Conservation (phyloP, 495 filamentous ascomycete species). For the Cercophora samala region DNA sequence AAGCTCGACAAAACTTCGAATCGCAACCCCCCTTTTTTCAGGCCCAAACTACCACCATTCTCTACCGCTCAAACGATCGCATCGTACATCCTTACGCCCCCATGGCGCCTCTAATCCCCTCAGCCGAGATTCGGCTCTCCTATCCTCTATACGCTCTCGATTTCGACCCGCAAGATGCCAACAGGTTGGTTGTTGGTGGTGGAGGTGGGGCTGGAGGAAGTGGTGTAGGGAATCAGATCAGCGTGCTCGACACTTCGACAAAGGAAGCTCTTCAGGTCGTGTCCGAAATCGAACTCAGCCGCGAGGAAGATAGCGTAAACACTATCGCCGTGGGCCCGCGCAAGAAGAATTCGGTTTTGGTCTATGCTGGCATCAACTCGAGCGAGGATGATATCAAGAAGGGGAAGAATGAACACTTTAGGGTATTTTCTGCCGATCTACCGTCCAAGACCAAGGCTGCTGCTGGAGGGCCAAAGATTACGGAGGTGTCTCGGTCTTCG, state of each 20-base stretch:
- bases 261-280: conserved; percentile 56
- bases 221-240: conserved; percentile 89
- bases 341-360: conserved; percentile 53
- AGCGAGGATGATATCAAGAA: conserved; percentile 62
- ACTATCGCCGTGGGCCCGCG: conserved; percentile 65
- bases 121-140: conserved; percentile 46
- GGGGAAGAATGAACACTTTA: conserved; percentile 83
- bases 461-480: conserved; percentile 43
- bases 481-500: conserved; percentile 54
- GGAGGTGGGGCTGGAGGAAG: conserved; percentile 83
- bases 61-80: background rate
- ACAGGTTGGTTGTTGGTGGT: conserved; percentile 77
- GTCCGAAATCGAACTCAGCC: conserved; percentile 76
- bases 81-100: background rate
- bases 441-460: conserved; percentile 42
- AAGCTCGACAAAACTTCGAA: background rate
- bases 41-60: conserved; percentile 2
- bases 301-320: conserved; percentile 88
- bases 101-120: conserved; percentile 32
- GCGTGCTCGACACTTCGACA: conserved; percentile 65
- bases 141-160: conserved; percentile 90
- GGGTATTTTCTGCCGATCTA: conserved; percentile 66
- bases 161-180: conserved; percentile 77
- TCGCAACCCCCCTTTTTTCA: background rate
- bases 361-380: conserved; percentile 87